Evolutionary conservation across 225 moss, liverwort and hornwort genomes (phyloP).

Genomic region (Antitrichia curtipendula): DNA sequence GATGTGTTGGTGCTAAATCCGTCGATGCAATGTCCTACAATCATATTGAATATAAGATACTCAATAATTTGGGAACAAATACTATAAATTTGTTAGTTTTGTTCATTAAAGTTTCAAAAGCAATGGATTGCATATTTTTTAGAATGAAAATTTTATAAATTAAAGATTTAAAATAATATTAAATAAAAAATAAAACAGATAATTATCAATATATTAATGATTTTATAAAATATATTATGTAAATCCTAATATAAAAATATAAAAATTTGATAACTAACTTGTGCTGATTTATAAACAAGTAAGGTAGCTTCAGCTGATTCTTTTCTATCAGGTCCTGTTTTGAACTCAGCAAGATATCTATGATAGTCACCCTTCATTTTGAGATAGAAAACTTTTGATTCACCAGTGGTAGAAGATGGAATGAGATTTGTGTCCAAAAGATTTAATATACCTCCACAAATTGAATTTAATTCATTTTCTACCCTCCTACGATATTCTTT

Average conservation of each 20-base stretch:
- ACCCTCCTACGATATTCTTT: slow-evolving; percentile 34
- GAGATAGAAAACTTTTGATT: slow-evolving; percentile 51
- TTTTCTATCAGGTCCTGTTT: slow-evolving; percentile 29
- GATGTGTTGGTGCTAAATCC: slow-evolving; percentile 45
- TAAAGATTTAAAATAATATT: no score
- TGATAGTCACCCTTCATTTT: slow-evolving; percentile 61
- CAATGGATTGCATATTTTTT: neutral
- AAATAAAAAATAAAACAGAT: no score
- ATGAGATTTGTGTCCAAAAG: slow-evolving; percentile 44
- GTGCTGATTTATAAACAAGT: slow-evolving; percentile 40
- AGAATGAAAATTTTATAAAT: neutral
- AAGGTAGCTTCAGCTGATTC: slow-evolving; percentile 46
- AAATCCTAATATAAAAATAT: neutral
- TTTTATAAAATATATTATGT: accelerated
- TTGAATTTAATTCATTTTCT: slow-evolving; percentile 26
- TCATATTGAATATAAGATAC: neutral
- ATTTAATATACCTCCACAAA: slow-evolving; percentile 35
- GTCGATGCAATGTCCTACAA: slow-evolving; percentile 43
- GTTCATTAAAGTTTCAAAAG: neutral
- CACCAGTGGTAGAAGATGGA: slow-evolving; percentile 22
- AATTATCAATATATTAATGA: neutral
- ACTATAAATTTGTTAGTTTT: neutral
- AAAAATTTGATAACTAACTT: neutral
- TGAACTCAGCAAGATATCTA: slow-evolving; percentile 47
- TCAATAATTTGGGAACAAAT: neutral